Evolutionary conservation across 2,329 filamentous ascomycete species (phyloP).

Genomic region (Tetracladium maxilliforme): DNA sequence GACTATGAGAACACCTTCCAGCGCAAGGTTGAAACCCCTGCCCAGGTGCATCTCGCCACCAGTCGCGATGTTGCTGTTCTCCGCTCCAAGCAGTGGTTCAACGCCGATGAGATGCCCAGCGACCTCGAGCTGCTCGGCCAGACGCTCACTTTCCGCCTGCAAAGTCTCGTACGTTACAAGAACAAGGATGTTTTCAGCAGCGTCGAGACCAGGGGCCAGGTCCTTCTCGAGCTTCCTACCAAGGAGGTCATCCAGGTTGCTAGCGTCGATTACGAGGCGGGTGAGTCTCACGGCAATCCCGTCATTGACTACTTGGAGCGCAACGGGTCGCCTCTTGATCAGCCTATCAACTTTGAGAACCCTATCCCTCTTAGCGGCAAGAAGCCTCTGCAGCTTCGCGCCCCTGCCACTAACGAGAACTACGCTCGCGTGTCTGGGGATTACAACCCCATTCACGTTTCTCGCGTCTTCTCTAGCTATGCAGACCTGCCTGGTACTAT

Average conservation of each 20-base stretch:
- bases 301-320: slow-evolving; percentile 93
- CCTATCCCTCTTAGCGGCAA: slow-evolving; percentile 90
- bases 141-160: slow-evolving; percentile 89
- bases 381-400: slow-evolving; percentile 74
- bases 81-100: slow-evolving; percentile 96
- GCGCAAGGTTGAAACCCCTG: slow-evolving; percentile 87
- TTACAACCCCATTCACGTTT: slow-evolving; percentile 98
- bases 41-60: slow-evolving; percentile 78
- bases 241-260: slow-evolving; percentile 97
- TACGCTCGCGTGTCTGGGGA: slow-evolving; percentile 96
- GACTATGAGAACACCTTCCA: slow-evolving; percentile 99
- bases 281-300: slow-evolving; percentile 84
- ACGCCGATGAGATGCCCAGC: slow-evolving; percentile 58
- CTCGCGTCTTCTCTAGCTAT: slow-evolving; percentile 89
- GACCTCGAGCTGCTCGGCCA: slow-evolving; percentile 83
- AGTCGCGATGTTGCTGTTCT: slow-evolving; percentile 88
- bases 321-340: slow-evolving; percentile 82
- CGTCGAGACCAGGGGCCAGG: slow-evolving; percentile 83
- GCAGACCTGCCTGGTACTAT: slow-evolving; percentile 94
- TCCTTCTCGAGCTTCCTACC: slow-evolving; percentile 83
- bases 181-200: slow-evolving; percentile 84
- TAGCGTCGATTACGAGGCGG: slow-evolving; percentile 91
- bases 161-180: slow-evolving; percentile 87
- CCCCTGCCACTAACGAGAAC: slow-evolving; percentile 91
- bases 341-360: slow-evolving; percentile 95